These are phyloP conservation scores for Rhododendron mucronatum DNA, from an alignment of 148 eudicot species.

Conservation along the genomic window DNA sequence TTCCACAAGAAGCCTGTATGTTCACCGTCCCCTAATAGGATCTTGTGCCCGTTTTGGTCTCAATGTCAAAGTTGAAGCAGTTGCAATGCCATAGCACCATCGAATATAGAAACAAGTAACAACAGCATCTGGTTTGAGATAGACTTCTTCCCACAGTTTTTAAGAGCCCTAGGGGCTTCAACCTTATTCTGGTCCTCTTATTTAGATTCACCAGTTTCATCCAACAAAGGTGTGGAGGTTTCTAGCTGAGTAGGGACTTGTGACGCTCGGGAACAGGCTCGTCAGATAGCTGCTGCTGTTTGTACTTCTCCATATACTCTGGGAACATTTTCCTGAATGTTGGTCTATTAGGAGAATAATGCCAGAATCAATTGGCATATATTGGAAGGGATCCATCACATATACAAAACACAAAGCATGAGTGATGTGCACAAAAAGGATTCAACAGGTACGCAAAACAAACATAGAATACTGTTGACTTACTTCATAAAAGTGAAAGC, in stretches of 20 bases:
- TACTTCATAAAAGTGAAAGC: slow-evolving; percentile 86
- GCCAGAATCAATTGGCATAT: neutral
- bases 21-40: neutral
- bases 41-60: neutral
- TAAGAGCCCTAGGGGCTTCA: slow-evolving; percentile 32
- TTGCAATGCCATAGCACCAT: slow-evolving; percentile 80
- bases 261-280: slow-evolving; percentile 30
- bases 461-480: slow-evolving; percentile 19
- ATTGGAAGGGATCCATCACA: neutral
- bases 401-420: neutral
- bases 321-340: slow-evolving; percentile 85
- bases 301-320: slow-evolving; percentile 76
- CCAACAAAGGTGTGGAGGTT: slow-evolving; percentile 26
- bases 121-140: slow-evolving; percentile 71
- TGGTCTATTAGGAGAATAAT: slow-evolving; percentile 30
- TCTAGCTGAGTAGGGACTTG: slow-evolving; percentile 27
- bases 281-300: slow-evolving; percentile 46
- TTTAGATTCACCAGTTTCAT: slow-evolving; percentile 16
- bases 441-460: neutral
- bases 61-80: slow-evolving; percentile 62
- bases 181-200: slow-evolving; percentile 26
- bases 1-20: neutral
- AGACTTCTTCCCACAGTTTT: slow-evolving; percentile 36
- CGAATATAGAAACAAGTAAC: slow-evolving; percentile 61
- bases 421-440: neutral